phyloP scores from a whole-genome alignment of 495 filamentous ascomycete species.

The Penicillium canescens region DNA sequence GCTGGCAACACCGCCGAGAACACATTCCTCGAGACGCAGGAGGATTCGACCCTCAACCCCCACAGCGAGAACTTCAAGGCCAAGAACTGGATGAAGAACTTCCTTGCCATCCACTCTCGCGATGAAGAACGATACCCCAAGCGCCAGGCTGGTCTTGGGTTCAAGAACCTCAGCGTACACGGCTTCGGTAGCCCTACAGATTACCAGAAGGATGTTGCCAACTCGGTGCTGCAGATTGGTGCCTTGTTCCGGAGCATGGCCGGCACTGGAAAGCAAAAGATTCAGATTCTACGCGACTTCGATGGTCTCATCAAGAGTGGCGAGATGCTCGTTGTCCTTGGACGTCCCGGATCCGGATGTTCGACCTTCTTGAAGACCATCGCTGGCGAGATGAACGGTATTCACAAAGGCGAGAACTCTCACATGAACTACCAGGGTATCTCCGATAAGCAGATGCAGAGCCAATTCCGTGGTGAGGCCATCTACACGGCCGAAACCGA shows the following conservation, averaged over 20 bases:
- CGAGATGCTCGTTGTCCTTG: constrained; percentile 81
- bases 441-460: constrained; percentile 67
- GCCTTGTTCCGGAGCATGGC: constrained; percentile 43
- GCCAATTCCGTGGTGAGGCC: constrained; percentile 67
- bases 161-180: constrained; percentile 69
- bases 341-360: constrained; percentile 71
- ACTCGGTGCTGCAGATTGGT: constrained; percentile 59
- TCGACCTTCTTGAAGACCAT: constrained; percentile 75
- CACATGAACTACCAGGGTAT: constrained; percentile 76
- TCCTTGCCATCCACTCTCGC: constrained; percentile 47
- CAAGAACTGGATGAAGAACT: constrained; percentile 53
- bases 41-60: constrained; percentile 49
- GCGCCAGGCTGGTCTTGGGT: constrained; percentile 47
- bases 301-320: constrained; percentile 72
- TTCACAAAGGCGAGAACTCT: constrained; percentile 58
- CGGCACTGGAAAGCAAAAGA: constrained; percentile 54
- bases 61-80: constrained; percentile 48
- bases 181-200: constrained; percentile 76
- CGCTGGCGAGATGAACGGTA: constrained; percentile 71
- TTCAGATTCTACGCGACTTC: constrained; percentile 71
- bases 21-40: constrained; percentile 41
- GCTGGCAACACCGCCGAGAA: constrained; percentile 35
- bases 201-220: constrained; percentile 79
- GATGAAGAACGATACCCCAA: constrained; percentile 48
- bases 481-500: constrained; percentile 68